These are phyloP conservation scores for Boletus holoroseus DNA, from an alignment of 1,284 basidiomycete species.

Conservation along the genomic window DNA sequence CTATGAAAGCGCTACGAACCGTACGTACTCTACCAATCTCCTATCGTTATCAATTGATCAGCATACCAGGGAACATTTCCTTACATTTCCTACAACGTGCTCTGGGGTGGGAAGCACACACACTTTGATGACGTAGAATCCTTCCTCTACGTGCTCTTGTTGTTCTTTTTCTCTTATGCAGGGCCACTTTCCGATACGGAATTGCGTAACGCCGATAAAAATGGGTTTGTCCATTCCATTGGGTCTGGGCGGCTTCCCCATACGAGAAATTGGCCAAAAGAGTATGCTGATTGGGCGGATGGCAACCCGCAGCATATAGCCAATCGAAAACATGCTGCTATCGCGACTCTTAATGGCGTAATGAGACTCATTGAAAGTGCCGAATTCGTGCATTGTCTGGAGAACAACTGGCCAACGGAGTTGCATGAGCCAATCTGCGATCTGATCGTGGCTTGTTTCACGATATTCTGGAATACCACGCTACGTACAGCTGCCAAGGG, in stretches of 20 bases:
- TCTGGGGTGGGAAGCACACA: too few species aligned
- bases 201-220: neutral
- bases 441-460: neutral
- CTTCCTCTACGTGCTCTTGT: too few species aligned
- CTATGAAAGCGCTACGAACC: neutral
- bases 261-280: neutral
- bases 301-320: accelerated
- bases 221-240: neutral
- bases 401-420: neutral
- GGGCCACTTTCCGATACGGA: too few species aligned
- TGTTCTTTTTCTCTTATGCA: too few species aligned
- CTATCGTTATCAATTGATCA: too few species aligned
- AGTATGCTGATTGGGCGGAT: neutral
- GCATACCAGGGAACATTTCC: too few species aligned
- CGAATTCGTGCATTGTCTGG: neutral
- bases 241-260: neutral
- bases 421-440: neutral
- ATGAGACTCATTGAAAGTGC: neutral
- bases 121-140: too few species aligned
- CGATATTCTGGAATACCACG: neutral
- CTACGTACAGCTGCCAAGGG: too few species aligned
- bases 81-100: too few species aligned
- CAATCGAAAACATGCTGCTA: neutral
- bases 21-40: neutral
- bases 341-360: neutral